Base-by-base conservation (phyloP, 1,284 basidiomycete genomes). In the Veloboletus limbatus region DNA sequence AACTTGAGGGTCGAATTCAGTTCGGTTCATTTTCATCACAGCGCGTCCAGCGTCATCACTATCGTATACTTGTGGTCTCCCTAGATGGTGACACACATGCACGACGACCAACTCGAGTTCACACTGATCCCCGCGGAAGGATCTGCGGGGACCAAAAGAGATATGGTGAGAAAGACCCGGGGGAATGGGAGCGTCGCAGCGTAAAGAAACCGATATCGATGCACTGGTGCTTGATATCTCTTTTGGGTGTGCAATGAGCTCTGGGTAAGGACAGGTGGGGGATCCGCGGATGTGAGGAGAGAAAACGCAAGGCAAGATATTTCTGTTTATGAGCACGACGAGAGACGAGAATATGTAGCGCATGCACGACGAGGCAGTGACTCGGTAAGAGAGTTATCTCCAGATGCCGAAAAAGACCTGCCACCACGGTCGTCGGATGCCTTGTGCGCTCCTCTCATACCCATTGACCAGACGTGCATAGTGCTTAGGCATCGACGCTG, bases 341-440 rank as follows among this genome's bases (percentile, higher is more conserved):
- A 1, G 24, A 18, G 18, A 11, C 32, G 17, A 33, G 10, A 7
- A 16, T 20, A 17, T 31, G 30, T n/a, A n/a, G n/a, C n/a, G 16
- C 25, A n/a, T 6, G 25, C n/a, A 28, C n/a, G 41, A n/a, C 20
- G n/a, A 14, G 24, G 24, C 13, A 16, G 14, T 36, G n/a, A 10
- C 13, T 7, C 11, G 25, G 36, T 17, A n/a, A n/a, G 32, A 32
- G 16, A 26, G 43, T 67, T 75, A 87, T 52, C 48, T 54, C 85
- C 84, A 88, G 47, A 88, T 72, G 33, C 78, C 77, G 55, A 89
- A 82, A 66, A 89, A 85, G 32, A 85, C 69, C 64, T 89, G 87
- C 86, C 86, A 90, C 82, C 82, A 82, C 3, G 86, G 85, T 36
- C 87, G 71, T 18, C 74, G 75, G 40, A 87, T 84, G n/a, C 86